Conservation (phyloP, 208 protist genomes). For the Wallacemonas collosoma region DNA sequence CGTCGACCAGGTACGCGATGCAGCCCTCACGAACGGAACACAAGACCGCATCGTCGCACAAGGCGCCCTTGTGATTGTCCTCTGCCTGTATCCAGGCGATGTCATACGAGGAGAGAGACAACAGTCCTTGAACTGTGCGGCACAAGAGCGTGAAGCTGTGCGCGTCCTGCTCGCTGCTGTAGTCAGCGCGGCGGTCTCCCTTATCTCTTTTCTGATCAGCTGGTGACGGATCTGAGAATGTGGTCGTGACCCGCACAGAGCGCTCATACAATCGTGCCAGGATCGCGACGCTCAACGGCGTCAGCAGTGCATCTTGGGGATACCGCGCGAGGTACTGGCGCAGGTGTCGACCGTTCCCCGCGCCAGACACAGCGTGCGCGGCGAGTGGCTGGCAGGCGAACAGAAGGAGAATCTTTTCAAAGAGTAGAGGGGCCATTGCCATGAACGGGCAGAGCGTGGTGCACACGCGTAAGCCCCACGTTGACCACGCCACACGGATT, state of each 20-base stretch:
- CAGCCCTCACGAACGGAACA: conserved; percentile 23
- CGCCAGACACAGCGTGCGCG: neutral
- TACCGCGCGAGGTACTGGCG: conserved; percentile 9
- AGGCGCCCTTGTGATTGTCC: neutral
- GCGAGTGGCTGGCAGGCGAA: neutral
- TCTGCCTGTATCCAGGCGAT: neutral
- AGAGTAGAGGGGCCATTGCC: conserved; percentile 1
- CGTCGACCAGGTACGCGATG: conserved; percentile 25
- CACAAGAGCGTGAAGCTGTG: conserved; percentile 1
- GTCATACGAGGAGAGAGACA: neutral
- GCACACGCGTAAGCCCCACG: neutral
- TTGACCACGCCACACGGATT: neutral
- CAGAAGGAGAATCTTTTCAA: neutral
- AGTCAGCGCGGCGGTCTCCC: neutral
- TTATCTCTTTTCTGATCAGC: neutral
- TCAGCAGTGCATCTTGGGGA: neutral
- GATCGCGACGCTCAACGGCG: neutral
- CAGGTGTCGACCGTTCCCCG: neutral
- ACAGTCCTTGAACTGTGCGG: conserved; percentile 2
- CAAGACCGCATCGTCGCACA: neutral
- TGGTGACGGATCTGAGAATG: too few species aligned
- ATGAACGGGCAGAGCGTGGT: conserved; percentile 5
- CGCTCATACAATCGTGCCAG: neutral
- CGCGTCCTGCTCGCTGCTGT: too few species aligned
- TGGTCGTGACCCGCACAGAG: too few species aligned